phyloP scores from a whole-genome alignment of 192 early-diverging fungal species.

The Fimicolochytrium jonesii region DNA sequence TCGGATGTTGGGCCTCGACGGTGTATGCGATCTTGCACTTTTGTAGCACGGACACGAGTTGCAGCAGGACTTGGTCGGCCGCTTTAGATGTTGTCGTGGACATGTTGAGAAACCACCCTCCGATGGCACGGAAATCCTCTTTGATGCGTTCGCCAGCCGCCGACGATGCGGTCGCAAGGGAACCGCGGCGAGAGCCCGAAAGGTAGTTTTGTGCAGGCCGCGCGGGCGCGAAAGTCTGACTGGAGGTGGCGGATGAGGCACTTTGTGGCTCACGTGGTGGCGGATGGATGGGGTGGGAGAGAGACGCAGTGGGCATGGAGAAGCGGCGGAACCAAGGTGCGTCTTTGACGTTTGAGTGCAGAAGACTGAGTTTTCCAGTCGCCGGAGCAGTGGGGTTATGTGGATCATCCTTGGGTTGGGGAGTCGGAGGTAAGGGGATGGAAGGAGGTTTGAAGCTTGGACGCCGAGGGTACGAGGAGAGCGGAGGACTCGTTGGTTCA shows the following conservation, averaged over 20 bases:
- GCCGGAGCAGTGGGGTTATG: neutral
- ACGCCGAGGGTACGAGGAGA: neutral
- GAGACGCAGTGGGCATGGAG: neutral
- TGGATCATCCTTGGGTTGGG: neutral
- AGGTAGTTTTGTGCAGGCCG: too few species aligned
- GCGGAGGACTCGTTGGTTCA: neutral
- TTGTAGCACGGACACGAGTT: conserved; percentile 25
- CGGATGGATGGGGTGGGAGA: neutral
- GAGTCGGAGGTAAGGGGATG: conserved; percentile 6
- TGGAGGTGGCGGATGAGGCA: too few species aligned
- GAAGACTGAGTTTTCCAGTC: neutral
- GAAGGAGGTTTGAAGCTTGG: neutral
- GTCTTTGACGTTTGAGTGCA: neutral
- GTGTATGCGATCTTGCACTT: conserved; percentile 1
- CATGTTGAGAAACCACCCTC: conserved; percentile 47
- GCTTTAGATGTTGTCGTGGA: conserved; percentile 40
- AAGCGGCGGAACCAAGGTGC: neutral
- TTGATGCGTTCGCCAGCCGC: conserved; percentile 12
- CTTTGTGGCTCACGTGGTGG: too few species aligned
- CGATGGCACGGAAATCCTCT: conserved; percentile 37
- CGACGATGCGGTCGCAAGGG: neutral
- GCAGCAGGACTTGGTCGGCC: conserved; percentile 27
- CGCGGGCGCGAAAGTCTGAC: too few species aligned
- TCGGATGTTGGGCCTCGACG: conserved; percentile 4
- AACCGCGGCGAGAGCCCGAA: neutral